Evolutionary conservation across 768 basidiomycete genomes (phyloP).

Genomic region (Calocybe indica): DNA sequence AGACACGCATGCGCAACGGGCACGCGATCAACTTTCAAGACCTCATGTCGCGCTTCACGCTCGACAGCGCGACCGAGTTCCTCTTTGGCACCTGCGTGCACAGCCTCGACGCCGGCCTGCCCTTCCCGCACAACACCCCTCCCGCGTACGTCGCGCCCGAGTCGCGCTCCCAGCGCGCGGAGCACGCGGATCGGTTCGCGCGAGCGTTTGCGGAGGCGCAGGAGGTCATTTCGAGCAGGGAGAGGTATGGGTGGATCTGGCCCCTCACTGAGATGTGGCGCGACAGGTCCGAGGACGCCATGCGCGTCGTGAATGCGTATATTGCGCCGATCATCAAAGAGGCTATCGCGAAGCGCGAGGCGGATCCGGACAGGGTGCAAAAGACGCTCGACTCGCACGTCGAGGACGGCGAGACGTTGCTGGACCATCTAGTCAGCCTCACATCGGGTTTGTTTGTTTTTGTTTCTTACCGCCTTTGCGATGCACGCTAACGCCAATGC

Average conservation of each 20-base stretch:
- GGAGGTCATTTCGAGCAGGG: constrained; percentile 32
- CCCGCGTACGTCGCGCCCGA: constrained; percentile 14
- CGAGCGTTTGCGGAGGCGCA: constrained; percentile 45
- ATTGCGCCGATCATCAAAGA: constrained; percentile 48
- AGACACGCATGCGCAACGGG: constrained; percentile 41
- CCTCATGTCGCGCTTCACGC: constrained; percentile 54
- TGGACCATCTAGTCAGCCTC: constrained; percentile 49
- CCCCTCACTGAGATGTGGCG: constrained; percentile 43
- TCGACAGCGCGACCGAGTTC: constrained; percentile 64
- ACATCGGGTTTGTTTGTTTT: constrained; percentile 32
- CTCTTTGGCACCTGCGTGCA: constrained; percentile 57
- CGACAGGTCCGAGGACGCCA: constrained; percentile 40
- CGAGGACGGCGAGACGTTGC: constrained; percentile 40
- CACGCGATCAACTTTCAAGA: constrained; percentile 61
- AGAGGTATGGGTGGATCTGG: constrained; percentile 44
- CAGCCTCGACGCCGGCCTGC: constrained; percentile 43
- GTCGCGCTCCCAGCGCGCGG: constrained; percentile 16
- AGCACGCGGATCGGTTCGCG: constrained; percentile 37
- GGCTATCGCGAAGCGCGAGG: constrained; percentile 37
- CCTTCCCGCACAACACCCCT: constrained; percentile 40
- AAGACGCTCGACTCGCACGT: constrained; percentile 22
- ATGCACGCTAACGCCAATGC: neutral
- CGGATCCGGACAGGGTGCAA: constrained; percentile 9
- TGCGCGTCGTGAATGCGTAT: constrained; percentile 47
- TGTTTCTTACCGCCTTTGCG: too few species aligned